Evolutionary conservation across 2,329 filamentous ascomycete genomes (phyloP).

Genomic region (Stemphylium beticola): DNA sequence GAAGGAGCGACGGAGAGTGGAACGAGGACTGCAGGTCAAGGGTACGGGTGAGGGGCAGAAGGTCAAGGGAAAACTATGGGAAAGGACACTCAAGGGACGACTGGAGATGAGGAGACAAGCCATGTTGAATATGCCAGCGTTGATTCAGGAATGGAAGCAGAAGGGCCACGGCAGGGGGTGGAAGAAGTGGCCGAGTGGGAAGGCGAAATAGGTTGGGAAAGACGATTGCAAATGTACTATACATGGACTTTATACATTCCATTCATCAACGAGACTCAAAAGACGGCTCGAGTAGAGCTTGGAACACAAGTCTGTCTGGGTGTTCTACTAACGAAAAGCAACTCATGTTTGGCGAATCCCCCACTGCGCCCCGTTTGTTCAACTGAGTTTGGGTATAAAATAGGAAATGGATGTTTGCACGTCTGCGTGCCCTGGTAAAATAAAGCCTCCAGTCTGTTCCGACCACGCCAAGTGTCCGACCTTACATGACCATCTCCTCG

Average conservation of each 20-base stretch:
- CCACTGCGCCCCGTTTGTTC: background rate
- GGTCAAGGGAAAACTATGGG: constrained; percentile 95
- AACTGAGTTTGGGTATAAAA: constrained; percentile 9
- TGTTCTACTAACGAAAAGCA: constrained; percentile 7
- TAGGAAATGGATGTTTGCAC: background rate
- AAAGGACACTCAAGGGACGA: constrained; percentile 80
- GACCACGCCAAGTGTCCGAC: background rate
- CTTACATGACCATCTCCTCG: constrained; percentile 52
- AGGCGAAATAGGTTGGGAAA: constrained; percentile 27
- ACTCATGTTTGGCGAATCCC: background rate
- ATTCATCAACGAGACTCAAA: background rate
- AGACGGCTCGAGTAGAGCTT: background rate
- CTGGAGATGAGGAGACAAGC: constrained; percentile 89
- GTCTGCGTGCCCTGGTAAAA: background rate
- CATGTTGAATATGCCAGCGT: constrained; percentile 91
- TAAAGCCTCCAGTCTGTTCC: background rate
- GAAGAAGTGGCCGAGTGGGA: constrained; percentile 71
- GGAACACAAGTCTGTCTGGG: background rate
- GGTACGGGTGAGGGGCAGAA: constrained; percentile 90
- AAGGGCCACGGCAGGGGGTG: constrained; percentile 74
- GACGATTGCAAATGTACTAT: background rate
- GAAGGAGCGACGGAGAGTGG: constrained; percentile 72
- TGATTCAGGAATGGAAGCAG: constrained; percentile 90
- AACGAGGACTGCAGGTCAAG: constrained; percentile 83
- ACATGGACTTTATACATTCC: background rate